Conservation (phyloP, 2,329 filamentous ascomycete species). For the Nigrograna mackinnonii region DNA sequence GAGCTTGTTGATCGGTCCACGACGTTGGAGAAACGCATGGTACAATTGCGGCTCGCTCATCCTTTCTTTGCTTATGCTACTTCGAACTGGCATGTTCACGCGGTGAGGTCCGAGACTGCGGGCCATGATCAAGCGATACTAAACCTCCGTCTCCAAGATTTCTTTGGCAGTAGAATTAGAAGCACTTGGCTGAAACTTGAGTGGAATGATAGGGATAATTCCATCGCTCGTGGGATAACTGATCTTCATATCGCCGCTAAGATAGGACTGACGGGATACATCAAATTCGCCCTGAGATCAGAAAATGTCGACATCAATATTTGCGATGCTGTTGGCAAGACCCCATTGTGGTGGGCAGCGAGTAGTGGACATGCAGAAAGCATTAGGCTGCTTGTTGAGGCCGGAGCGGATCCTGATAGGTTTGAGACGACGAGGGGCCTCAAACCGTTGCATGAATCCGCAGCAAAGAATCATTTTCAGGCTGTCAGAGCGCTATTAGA, state of each 20-base stretch:
- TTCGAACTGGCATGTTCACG: conserved; percentile 14
- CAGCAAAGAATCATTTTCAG: conserved; percentile 29
- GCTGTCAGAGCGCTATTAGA: conserved; percentile 34
- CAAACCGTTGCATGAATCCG: conserved; percentile 43
- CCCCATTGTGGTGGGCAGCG: conserved; percentile 15
- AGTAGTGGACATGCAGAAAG: conserved; percentile 8
- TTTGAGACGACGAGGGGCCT: conserved; percentile 18
- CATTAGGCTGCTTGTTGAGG: conserved; percentile 8
- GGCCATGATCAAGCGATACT: conserved; percentile 5
- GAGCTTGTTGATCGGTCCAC: no score
- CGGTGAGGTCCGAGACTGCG: conserved; percentile 1
- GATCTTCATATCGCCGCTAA: conserved; percentile 12
- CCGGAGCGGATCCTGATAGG: conserved; percentile 26
- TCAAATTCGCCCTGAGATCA: neutral
- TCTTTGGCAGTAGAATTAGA: conserved; percentile 1
- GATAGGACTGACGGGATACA: conserved; percentile 7
- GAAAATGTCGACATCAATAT: conserved; percentile 2
- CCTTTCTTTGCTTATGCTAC: conserved; percentile 13
- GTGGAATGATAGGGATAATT: conserved; percentile 3
- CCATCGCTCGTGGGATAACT: conserved; percentile 1
- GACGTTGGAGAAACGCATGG: neutral
- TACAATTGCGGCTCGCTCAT: conserved; percentile 1
- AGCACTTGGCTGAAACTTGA: conserved; percentile 10
- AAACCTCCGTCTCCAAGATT: conserved; percentile 6
- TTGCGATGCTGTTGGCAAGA: conserved; percentile 11